Evolutionary conservation across 768 basidiomycete genomes (phyloP).

Genomic region (Leccinum disarticulatum): DNA sequence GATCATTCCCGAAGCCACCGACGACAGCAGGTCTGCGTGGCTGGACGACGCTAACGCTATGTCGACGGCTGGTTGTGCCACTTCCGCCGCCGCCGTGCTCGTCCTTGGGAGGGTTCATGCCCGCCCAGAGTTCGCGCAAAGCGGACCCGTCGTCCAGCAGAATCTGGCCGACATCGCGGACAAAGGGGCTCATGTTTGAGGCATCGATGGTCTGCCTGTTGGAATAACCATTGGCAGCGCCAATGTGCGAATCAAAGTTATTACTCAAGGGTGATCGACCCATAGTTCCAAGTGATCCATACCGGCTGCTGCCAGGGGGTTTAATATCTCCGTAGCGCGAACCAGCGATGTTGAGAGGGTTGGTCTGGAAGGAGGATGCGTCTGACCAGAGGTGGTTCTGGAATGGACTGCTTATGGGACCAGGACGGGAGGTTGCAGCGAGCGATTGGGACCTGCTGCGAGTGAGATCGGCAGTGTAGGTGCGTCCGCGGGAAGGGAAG

Average conservation of each 20-base stretch:
- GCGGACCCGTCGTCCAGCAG: slow-evolving; percentile 71
- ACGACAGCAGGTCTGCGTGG: slow-evolving; percentile 64
- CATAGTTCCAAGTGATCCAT: slow-evolving; percentile 57
- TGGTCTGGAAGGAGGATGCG: slow-evolving; percentile 45
- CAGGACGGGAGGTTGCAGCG: slow-evolving; percentile 55
- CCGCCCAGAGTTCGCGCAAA: slow-evolving; percentile 73
- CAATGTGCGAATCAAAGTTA: slow-evolving; percentile 47
- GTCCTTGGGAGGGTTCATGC: slow-evolving; percentile 62
- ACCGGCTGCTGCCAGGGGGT: slow-evolving; percentile 61
- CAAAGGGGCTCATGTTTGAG: slow-evolving; percentile 83
- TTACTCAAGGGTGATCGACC: slow-evolving; percentile 58
- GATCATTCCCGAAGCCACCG: slow-evolving; percentile 55
- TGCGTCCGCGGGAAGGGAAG: slow-evolving; percentile 51
- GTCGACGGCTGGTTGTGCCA: slow-evolving; percentile 79
- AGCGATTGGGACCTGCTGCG: slow-evolving; percentile 79
- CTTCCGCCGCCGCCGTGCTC: slow-evolving; percentile 70
- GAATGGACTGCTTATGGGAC: slow-evolving; percentile 50
- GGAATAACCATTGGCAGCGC: slow-evolving; percentile 47
- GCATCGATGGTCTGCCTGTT: slow-evolving; percentile 47
- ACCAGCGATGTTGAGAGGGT: slow-evolving; percentile 56
- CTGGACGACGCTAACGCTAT: slow-evolving; percentile 83
- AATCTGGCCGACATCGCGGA: slow-evolving; percentile 80
- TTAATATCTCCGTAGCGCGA: slow-evolving; percentile 61
- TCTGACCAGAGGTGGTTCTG: slow-evolving; percentile 58
- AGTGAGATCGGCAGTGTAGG: slow-evolving; percentile 59